phyloP scores from a whole-genome alignment of 2,329 filamentous ascomycete species.

The Xylariomycetidae sp. region DNA sequence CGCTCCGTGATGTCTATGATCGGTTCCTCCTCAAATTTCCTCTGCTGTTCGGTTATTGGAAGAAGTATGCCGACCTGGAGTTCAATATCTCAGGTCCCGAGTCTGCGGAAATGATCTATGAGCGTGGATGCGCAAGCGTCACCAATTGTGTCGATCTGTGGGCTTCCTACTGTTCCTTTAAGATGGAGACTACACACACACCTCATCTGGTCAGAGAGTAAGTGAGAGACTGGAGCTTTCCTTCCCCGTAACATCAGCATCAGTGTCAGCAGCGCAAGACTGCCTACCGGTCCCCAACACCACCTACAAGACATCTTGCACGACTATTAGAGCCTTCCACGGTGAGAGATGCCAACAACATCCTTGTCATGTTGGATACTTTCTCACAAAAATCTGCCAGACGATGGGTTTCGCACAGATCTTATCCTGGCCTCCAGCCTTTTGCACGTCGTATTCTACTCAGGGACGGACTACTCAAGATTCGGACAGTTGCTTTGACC shows the following conservation, averaged over 20 bases:
- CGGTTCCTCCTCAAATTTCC: slow-evolving; percentile 92
- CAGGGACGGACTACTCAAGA: slow-evolving; percentile 46
- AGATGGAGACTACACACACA: slow-evolving; percentile 95
- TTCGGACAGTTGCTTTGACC: slow-evolving; percentile 20
- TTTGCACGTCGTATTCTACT: slow-evolving; percentile 41
- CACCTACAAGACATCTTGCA: slow-evolving; percentile 7
- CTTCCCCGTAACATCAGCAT: slow-evolving; percentile 43
- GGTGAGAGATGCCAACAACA: slow-evolving; percentile 70
- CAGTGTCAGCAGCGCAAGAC: slow-evolving; percentile 32
- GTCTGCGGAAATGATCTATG: slow-evolving; percentile 96
- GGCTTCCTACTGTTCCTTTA: slow-evolving; percentile 97
- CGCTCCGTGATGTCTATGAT: slow-evolving; percentile 84
- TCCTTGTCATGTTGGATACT: slow-evolving; percentile 51
- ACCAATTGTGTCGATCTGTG: slow-evolving; percentile 92
- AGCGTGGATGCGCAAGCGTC: slow-evolving; percentile 90
- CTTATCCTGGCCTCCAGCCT: slow-evolving; percentile 32
- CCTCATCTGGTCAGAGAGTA: slow-evolving; percentile 98
- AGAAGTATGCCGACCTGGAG: slow-evolving; percentile 97
- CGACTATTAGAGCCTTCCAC: slow-evolving; percentile 33
- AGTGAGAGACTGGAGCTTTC: slow-evolving; percentile 69
- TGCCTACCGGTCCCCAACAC: slow-evolving; percentile 21
- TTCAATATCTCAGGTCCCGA: slow-evolving; percentile 96
- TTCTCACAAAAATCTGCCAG: slow-evolving; percentile 63
- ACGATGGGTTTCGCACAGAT: slow-evolving; percentile 52
- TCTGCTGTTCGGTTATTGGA: slow-evolving; percentile 97